These are phyloP conservation scores for Tritrichomonas foetus DNA, from an alignment of 208 protist genomes.

Conservation along the genomic window DNA sequence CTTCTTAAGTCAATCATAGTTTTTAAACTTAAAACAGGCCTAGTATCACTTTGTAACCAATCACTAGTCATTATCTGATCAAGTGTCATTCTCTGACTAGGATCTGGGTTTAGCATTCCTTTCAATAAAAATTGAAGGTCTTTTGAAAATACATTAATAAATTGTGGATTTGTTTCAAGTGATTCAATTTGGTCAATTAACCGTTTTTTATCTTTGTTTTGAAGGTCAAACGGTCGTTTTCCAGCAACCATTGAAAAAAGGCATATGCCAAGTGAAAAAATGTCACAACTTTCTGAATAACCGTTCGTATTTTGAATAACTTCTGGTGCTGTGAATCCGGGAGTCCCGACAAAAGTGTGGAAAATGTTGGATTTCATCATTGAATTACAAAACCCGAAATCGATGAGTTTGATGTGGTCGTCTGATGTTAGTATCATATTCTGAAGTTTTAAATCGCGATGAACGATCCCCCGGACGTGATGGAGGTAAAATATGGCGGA, in stretches of 20 bases:
- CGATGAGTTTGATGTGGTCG: background rate
- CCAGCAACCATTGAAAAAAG: background rate
- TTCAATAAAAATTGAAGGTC: too few species aligned
- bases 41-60: too few species aligned
- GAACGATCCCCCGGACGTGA: background rate
- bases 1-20: too few species aligned
- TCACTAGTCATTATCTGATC: too few species aligned
- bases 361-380: background rate
- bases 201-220: background rate
- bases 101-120: too few species aligned
- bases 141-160: too few species aligned
- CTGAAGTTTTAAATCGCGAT: conserved; percentile 19
- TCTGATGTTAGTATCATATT: background rate
- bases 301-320: background rate
- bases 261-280: background rate
- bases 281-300: background rate
- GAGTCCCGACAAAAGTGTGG: background rate
- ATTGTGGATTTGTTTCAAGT: too few species aligned
- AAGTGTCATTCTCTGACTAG: too few species aligned
- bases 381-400: conserved; percentile 32
- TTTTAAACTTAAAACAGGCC: too few species aligned
- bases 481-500: conserved; percentile 3
- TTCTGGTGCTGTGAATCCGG: conserved; percentile 27
- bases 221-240: background rate
- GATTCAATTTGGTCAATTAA: background rate